These are phyloP conservation scores for Fusarium papillatum DNA, from an alignment of 2,329 filamentous ascomycete species.

Conservation along the genomic window DNA sequence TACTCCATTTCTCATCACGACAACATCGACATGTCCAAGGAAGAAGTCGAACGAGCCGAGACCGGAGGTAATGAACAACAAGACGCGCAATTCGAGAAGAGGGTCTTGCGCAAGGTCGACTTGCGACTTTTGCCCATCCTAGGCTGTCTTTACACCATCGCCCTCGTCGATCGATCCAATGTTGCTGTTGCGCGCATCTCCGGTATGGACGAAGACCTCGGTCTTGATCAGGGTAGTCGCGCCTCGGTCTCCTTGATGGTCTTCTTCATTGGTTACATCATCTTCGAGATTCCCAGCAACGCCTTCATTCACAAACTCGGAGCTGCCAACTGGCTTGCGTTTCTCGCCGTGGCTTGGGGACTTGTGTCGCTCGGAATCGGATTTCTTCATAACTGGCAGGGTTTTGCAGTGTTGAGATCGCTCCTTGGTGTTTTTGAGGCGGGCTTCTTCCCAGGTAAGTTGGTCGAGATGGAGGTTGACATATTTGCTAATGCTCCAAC, in stretches of 20 bases:
- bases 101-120: conserved; percentile 25
- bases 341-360: conserved; percentile 23
- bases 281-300: conserved; percentile 32
- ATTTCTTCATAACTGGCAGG: conserved; percentile 23
- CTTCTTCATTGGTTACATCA: conserved; percentile 34
- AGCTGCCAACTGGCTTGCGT: conserved; percentile 32
- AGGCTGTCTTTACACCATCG: conserved; percentile 32
- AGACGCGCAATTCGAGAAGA: conserved; percentile 27
- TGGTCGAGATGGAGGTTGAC: not conserved
- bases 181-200: conserved; percentile 31
- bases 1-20: not conserved
- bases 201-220: conserved; percentile 32
- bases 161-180: conserved; percentile 31
- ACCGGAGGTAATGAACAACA: not conserved
- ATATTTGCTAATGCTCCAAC: not conserved
- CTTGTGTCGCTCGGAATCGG: conserved; percentile 28
- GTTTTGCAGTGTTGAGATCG: conserved; percentile 12
- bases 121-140: conserved; percentile 25
- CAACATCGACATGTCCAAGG: conserved; percentile 1
- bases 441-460: conserved; percentile 29
- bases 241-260: conserved; percentile 27
- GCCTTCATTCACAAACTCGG: conserved; percentile 32
- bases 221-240: conserved; percentile 9
- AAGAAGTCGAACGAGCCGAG: conserved; percentile 7
- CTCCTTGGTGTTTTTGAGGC: conserved; percentile 32